Base-by-base conservation (phyloP, 352 stramenopile species). In the Pythium sukuiense region DNA sequence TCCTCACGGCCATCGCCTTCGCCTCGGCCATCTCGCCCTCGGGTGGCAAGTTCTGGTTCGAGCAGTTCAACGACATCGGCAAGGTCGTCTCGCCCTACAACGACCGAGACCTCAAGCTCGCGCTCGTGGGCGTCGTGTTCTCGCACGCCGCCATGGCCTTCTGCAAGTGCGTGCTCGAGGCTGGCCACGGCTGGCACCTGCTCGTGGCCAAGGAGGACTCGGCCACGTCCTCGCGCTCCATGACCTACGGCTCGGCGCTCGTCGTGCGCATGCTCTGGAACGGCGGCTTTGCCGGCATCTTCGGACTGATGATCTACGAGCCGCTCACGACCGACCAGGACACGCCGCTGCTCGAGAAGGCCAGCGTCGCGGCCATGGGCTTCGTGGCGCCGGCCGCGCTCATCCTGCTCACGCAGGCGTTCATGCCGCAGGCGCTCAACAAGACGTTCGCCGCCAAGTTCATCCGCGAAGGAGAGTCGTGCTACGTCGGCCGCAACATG, bases 401-500 rank as follows among this genome's bases (percentile, higher is more conserved):
- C 16, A 67, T 82, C 12, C 20, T 82, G 20, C 49, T 79, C 20
- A 37, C 63, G 3, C 65, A 77, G 33, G 67, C 62, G 7, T 69
- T 77, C 37, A 48, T 63, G 20, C 72, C 73, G 16, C 74, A 79
- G 59, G 14, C 72, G 14, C 68, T 82, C 43, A 32, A 50, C 1
- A 59, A 60, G 1, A 76, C 66, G 11, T 78, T 77, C 45, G 62
- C 70, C 4, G 69, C 72, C 35, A 79, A 82, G 63, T 82, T 82
- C 61, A 65, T 79, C 7, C 74, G 74, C 46, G 74, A 82, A 70
- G 74, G 74, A 48, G 71, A 59, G 27, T 74, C 52, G 39, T 82
- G 69, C 59, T 82, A 82, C 65, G 74, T 77, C 7, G 74, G 74
- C n/a, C 74, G 72, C 30, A 67, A 79, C 67, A 73, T 82, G 33